Evolutionary conservation across 2,329 filamentous ascomycete species (phyloP).

Genomic region (Apiospora malaysiana): DNA sequence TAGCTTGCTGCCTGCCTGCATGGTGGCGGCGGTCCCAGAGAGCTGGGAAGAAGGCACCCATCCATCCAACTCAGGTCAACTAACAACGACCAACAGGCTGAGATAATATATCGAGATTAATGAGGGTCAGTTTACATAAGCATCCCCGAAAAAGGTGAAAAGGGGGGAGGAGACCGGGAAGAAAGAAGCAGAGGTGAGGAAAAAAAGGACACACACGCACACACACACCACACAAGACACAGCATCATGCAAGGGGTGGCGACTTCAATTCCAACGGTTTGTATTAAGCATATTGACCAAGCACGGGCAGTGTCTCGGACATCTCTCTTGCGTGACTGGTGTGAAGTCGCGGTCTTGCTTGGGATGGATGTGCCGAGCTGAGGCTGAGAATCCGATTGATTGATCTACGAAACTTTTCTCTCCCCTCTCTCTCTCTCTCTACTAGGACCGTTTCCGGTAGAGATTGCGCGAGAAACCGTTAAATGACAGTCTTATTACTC

Average conservation of each 20-base stretch:
- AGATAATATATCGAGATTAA: conserved; percentile 4
- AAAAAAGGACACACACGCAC: no score
- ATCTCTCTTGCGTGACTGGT: background rate
- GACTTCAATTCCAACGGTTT: background rate
- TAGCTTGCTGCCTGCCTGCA: background rate
- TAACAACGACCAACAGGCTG: background rate
- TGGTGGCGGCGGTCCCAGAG: background rate
- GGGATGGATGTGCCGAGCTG: background rate
- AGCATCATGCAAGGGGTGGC: background rate
- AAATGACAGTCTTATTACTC: background rate
- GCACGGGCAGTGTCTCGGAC: background rate
- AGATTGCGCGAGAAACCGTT: background rate
- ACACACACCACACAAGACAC: background rate
- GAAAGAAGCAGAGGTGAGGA: background rate
- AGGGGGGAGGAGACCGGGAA: background rate
- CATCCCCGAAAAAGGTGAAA: background rate
- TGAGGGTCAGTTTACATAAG: background rate
- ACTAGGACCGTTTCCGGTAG: background rate
- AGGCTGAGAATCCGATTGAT: background rate
- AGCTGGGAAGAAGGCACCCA: background rate
- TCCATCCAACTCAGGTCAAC: background rate
- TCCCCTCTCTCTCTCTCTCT: background rate
- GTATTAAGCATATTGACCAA: background rate
- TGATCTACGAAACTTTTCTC: background rate
- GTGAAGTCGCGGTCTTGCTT: background rate